Conservation (phyloP, 345 rosid species). For the Boechera divaricarpa region DNA sequence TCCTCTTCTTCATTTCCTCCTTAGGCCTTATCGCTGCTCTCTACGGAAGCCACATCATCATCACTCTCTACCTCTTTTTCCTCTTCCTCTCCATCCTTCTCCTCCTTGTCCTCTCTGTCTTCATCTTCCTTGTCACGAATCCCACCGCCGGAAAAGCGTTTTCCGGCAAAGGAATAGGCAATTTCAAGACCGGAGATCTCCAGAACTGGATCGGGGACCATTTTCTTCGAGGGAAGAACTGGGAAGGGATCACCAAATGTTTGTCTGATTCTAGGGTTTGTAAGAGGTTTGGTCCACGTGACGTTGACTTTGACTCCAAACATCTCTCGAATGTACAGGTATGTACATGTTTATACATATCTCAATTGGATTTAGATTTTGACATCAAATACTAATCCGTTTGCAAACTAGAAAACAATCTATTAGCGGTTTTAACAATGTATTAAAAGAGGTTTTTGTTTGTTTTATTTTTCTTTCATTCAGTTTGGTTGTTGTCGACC, state of each 20-base stretch:
- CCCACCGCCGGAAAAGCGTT: conserved; percentile 43
- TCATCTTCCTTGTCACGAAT: conserved; percentile 44
- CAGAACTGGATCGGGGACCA: conserved; percentile 37
- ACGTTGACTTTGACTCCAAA: conserved; percentile 40
- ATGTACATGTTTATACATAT: neutral
- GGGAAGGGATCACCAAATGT: conserved; percentile 46
- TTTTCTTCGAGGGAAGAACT: conserved; percentile 43
- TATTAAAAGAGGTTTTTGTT: neutral
- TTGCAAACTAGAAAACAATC: neutral
- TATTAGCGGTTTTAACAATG: neutral
- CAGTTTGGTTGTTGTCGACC: conserved; percentile 80
- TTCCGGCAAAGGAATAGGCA: conserved; percentile 40
- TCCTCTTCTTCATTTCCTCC: conserved; percentile 42
- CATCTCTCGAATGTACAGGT: conserved; percentile 45
- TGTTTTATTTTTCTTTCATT: neutral
- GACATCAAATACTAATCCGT: no score
- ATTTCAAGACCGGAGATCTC: conserved; percentile 32
- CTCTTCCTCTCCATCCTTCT: conserved; percentile 43
- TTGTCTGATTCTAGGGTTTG: conserved; percentile 43
- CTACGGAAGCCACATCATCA: conserved; percentile 42
- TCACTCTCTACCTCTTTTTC: conserved; percentile 40
- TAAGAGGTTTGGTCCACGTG: conserved; percentile 35
- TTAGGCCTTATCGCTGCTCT: conserved; percentile 47
- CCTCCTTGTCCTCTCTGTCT: conserved; percentile 38
- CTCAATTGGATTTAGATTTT: neutral